Evolutionary conservation across 192 early-diverging fungal species (phyloP), one percentile per base, ranked within the genome.

Genomic region (Linnemannia schmuckeri): DNA sequence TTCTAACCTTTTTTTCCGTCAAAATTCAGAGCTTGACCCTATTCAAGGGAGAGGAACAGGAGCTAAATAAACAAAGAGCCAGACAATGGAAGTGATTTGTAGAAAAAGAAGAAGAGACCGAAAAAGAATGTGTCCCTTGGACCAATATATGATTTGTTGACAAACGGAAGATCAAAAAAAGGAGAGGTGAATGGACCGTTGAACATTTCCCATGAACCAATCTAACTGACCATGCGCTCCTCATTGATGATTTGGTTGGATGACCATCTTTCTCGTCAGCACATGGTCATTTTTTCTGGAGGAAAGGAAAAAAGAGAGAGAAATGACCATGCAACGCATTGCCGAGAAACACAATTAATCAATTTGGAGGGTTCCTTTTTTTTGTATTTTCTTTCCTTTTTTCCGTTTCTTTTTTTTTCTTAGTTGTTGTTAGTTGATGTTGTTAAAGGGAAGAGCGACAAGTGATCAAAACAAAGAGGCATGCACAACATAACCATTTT

Each of bases 311-410:
- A 20, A 33, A 75, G 17, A 38, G 41, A 12, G 4, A 40, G 22
- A 54, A 55, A 57, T 20, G 52, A 40, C 52, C 6, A 75, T 57
- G 74, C 74, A 57, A 7, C 17, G 17, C 22, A 18, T 54, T 57
- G 54, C 74, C 61, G 61, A 66, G 61, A 66, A 66, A 33, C 30
- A 30, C 30, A 66, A 66, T 66, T 66, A 66, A 66, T 66, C 61
- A 35, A 66, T 24, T 27, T 66, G 30, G 30, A 35, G 61, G 17
- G 18, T 52, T 52, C 20, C 61, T 0, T 33, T 66, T 27, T 66
- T 66, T n/a, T n/a, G n/a, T n/a, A n/a, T n/a, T 30, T 27, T 10
- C 61, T 10, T 66, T 33, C 12, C n/a, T 30, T 63, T 63, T 63
- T 24, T 30, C 57, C 24, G 2, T 46, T 46, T 15, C 44, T 46